These are phyloP conservation scores for Pythium volutum DNA, from an alignment of 352 stramenopile genomes.

Conservation along the genomic window DNA sequence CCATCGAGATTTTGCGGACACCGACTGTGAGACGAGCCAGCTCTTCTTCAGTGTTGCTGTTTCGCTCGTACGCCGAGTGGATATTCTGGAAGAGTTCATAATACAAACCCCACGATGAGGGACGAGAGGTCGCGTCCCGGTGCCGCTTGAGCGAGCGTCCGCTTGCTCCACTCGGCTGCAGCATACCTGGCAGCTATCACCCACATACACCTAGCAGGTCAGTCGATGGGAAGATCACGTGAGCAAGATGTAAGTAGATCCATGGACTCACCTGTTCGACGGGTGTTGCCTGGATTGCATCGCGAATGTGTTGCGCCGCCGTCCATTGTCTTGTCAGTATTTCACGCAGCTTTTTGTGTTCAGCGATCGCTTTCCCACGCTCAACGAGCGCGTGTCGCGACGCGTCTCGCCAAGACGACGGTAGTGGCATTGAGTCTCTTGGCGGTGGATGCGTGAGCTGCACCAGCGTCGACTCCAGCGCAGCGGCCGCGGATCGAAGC, in stretches of 20 bases:
- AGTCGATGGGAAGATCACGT: background rate
- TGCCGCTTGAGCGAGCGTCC: background rate
- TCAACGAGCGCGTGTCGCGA: background rate
- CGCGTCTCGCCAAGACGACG: background rate
- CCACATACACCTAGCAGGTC: background rate
- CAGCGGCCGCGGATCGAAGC: background rate
- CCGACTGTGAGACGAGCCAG: constrained; percentile 10
- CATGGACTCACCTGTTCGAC: background rate
- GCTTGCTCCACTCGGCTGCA: background rate
- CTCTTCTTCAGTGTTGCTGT: background rate
- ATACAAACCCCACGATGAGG: background rate
- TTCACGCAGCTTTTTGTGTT: constrained; percentile 19
- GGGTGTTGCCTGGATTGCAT: background rate
- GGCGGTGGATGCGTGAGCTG: background rate
- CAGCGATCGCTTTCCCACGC: background rate
- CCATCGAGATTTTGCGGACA: constrained; percentile 17
- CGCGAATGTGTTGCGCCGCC: constrained; percentile 4
- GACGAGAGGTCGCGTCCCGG: background rate
- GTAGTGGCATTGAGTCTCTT: background rate
- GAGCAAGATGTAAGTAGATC: background rate
- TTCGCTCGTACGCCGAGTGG: constrained; percentile 8
- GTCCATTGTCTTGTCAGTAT: background rate
- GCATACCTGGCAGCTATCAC: background rate
- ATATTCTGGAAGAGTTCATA: constrained; percentile 16
- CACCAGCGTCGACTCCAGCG: constrained; percentile 6